Evolutionary conservation across 148 eudicot genomes (phyloP).

Genomic region (Diospyros kaki): DNA sequence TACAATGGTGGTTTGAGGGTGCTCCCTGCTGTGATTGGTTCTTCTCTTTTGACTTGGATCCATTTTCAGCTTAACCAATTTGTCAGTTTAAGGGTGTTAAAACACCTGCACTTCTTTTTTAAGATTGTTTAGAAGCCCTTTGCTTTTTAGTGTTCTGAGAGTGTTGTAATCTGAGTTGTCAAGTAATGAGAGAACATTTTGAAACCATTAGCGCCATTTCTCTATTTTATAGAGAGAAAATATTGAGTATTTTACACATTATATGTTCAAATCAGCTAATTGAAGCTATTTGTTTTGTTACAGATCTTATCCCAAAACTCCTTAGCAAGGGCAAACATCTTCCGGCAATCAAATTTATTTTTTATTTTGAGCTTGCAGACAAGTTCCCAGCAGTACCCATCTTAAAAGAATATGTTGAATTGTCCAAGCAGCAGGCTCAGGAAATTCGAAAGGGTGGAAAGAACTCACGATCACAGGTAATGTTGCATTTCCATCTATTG

Average conservation of each 20-base stretch:
- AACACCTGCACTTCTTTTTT: neutral
- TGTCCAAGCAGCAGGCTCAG: slow-evolving; percentile 22
- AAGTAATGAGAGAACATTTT: neutral
- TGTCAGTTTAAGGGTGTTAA: neutral
- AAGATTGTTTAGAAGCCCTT: neutral
- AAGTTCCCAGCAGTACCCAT: slow-evolving; percentile 40
- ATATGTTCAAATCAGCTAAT: neutral
- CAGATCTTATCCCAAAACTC: slow-evolving; percentile 34
- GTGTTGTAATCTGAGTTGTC: neutral
- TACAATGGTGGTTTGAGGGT: neutral
- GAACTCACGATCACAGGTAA: slow-evolving; percentile 24
- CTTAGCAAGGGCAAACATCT: slow-evolving; percentile 32
- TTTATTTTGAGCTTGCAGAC: slow-evolving; percentile 31
- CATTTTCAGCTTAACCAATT: neutral
- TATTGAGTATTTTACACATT: neutral
- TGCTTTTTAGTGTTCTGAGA: neutral
- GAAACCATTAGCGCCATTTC: neutral
- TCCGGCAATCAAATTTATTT: slow-evolving; percentile 32
- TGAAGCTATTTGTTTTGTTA: neutral
- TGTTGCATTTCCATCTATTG: neutral
- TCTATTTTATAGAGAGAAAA: neutral
- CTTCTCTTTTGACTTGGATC: neutral
- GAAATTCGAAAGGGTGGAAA: slow-evolving; percentile 23
- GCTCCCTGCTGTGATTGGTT: neutral
- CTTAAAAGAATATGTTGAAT: slow-evolving; percentile 26